Percentiles rank a stretch among this genome's conserved stretches.
Evolutionary conservation across 1,139 yeast genomes (phyloP).

Genomic region (Geotrichum australiense): DNA sequence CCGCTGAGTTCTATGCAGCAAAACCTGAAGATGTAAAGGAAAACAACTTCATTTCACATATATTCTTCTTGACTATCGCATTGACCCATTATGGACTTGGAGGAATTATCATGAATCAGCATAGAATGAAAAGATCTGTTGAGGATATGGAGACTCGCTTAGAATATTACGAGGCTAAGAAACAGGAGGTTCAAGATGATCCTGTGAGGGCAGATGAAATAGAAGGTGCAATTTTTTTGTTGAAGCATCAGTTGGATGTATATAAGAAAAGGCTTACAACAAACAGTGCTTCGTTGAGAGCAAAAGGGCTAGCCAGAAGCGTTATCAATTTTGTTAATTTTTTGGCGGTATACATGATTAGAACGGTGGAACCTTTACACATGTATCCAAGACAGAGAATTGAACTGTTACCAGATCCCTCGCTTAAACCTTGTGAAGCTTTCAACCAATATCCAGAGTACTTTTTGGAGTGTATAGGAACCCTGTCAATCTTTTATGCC

Average conservation of each 20-base stretch:
- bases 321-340: slow-evolving; percentile 75
- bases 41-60: slow-evolving; percentile 79
- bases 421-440: slow-evolving; percentile 44
- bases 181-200: slow-evolving; percentile 28
- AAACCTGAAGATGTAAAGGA: slow-evolving; percentile 22
- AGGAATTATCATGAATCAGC: slow-evolving; percentile 58
- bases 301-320: slow-evolving; percentile 51
- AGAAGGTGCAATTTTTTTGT: slow-evolving; percentile 33
- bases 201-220: slow-evolving; percentile 24
- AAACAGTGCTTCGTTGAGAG: slow-evolving; percentile 52
- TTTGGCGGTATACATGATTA: slow-evolving; percentile 60
- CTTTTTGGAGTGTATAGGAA: slow-evolving; percentile 74
- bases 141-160: slow-evolving; percentile 50
- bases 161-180: slow-evolving; percentile 35
- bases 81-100: slow-evolving; percentile 87
- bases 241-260: slow-evolving; percentile 39
- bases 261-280: slow-evolving; percentile 41
- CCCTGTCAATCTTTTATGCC: slow-evolving; percentile 43
- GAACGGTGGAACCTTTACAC: slow-evolving; percentile 66
- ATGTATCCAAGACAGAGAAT: slow-evolving; percentile 50
- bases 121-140: slow-evolving; percentile 46
- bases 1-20: slow-evolving; percentile 47
- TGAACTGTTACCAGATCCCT: slow-evolving; percentile 54
- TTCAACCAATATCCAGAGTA: slow-evolving; percentile 85
- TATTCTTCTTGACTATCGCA: slow-evolving; percentile 72